A percentile compares a stretch with the other conserved stretches of the same genome.
These are phyloP conservation scores for Hsuehochloa calcarea DNA, from an alignment of 176 grass and related monocot species.

Conservation along the genomic window DNA sequence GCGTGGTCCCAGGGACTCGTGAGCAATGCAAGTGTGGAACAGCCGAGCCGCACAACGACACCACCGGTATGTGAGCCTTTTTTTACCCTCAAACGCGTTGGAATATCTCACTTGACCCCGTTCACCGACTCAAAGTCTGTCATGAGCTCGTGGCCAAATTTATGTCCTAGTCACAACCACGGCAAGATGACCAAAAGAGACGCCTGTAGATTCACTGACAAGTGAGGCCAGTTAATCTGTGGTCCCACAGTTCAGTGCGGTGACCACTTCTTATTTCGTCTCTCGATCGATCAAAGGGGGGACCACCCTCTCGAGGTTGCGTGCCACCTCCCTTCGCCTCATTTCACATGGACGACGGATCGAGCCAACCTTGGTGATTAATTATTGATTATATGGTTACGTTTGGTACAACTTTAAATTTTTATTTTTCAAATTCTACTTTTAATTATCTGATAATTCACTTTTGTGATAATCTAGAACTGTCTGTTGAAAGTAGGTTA, in stretches of 20 bases:
- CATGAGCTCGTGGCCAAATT: neutral
- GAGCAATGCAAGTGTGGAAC: neutral
- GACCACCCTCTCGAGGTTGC: neutral
- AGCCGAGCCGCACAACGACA: neutral
- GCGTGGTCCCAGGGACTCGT: no score
- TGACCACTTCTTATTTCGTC: neutral
- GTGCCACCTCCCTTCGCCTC: neutral
- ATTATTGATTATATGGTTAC: no score
- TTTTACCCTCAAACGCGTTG: neutral
- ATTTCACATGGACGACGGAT: slow-evolving; percentile 12
- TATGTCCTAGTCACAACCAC: neutral
- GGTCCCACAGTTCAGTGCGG: neutral
- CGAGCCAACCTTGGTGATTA: no score
- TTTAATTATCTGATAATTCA: no score
- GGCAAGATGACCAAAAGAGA: neutral
- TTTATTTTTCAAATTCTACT: no score
- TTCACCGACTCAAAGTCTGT: neutral
- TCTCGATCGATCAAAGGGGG: neutral
- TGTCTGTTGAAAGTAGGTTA: no score
- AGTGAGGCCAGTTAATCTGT: neutral
- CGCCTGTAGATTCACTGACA: neutral
- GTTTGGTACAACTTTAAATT: no score
- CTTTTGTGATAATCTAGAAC: no score
- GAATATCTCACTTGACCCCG: neutral
- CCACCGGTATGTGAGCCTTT: neutral